A percentile compares a stretch with the other conserved stretches of the same genome.
phyloP scores from a whole-genome alignment of 768 basidiomycete species.

The Termitomyces sp. region DNA sequence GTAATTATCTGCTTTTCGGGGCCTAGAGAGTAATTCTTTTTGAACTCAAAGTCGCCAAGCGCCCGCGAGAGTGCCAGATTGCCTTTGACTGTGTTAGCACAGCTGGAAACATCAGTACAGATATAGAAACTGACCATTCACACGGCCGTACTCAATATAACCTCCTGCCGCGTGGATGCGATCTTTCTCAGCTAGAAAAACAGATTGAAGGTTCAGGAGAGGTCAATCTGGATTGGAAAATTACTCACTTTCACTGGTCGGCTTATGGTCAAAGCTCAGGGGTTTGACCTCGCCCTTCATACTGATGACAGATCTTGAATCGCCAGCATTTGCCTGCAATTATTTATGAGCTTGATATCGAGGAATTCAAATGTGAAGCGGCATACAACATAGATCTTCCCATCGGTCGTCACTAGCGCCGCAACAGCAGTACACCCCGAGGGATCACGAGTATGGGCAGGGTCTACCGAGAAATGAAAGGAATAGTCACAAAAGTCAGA shows the following conservation, averaged over 20 bases:
- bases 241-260: constrained; percentile 72
- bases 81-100: constrained; percentile 42
- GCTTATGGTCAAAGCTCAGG: constrained; percentile 95
- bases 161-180: constrained; percentile 91
- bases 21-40: constrained; percentile 79
- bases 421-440: constrained; percentile 97
- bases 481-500: constrained; percentile 6
- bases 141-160: constrained; percentile 93
- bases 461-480: constrained; percentile 47
- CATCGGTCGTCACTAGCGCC: constrained; percentile 74
- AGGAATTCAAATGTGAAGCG: constrained; percentile 1
- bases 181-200: constrained; percentile 70
- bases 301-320: constrained; percentile 88
- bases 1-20: constrained; percentile 96
- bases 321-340: constrained; percentile 91
- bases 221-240: background rate
- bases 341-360: constrained; percentile 13
- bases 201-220: constrained; percentile 5
- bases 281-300: constrained; percentile 84
- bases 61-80: constrained; percentile 95
- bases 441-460: constrained; percentile 83
- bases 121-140: constrained; percentile 67
- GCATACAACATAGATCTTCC: constrained; percentile 77
- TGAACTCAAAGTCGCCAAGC: constrained; percentile 97
- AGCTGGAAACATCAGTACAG: background rate